Evolutionary conservation across 148 eudicot genomes (phyloP), one percentile per base, ranked within the genome.

Genomic region (Heliamphora exappendiculata): DNA sequence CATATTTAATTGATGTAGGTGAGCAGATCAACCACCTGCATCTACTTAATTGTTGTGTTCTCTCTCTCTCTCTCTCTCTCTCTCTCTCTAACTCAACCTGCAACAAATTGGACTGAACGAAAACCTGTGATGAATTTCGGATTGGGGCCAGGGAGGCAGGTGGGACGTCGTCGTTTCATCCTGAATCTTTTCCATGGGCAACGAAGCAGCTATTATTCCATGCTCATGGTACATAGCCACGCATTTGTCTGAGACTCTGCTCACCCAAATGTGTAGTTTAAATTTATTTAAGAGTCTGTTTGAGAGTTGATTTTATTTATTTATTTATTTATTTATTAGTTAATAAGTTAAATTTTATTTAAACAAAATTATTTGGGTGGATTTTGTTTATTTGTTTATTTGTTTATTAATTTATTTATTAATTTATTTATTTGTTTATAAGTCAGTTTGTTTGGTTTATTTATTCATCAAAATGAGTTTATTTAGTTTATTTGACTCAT

Each of bases 11-110:
- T 3, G 50, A 57, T 11, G 47, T 49, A 79, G 82, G 78, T 79
- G 70, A 58, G 67, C 44, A 6, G 78, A 79, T 75, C 78, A 75
- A 79, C 77, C 39, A 77, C 77, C 31, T 11, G 22, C 68, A 3
- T 28, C 28, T 29, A 62, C 28, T 72, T 72, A 26, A 17, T 72
- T 72, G 19, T 33, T 45, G 24, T 26, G 11, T 26, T 7, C 65
- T 26, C 62, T 12, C 62, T 24, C 31, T 26, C 31, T 58, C 34
- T 8, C 13, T 57, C 29, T 57, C 11, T 20, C 29, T 57, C 62
- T 57, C 34, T 29, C 37, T 12, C 67, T 33, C 13, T 7, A 39
- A 39, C 42, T 39, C 42, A 64, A 33, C 42, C 34, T 20, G 24
- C 68, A 64, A 64, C 42, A 24, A 64, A 31, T n/a, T 62, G 29